Percentiles rank a stretch among this genome's conserved stretches.
Conservation (phyloP, 805 yeast genomes). For the Debaryomyces hansenii region DNA sequence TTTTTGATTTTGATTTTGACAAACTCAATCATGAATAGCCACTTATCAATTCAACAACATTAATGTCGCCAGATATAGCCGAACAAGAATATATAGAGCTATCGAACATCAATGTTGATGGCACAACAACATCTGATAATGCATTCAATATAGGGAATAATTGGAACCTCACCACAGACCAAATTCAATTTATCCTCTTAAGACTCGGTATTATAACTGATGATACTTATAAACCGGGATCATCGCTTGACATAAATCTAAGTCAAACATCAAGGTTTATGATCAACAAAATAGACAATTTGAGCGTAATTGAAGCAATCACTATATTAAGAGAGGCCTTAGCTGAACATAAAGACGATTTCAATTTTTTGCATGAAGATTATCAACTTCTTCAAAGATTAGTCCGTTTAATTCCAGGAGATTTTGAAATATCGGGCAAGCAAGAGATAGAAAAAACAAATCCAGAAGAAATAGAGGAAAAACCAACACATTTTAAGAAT, state of each 20-base stretch:
- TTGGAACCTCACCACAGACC: slow-evolving; percentile 2
- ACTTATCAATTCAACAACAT: no score
- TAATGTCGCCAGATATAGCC: no score
- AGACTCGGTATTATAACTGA: slow-evolving; percentile 25
- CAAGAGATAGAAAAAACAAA: slow-evolving; percentile 1
- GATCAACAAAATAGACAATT: slow-evolving; percentile 26
- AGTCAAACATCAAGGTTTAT: slow-evolving; percentile 19
- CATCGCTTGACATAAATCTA: slow-evolving; percentile 8
- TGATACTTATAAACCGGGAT: slow-evolving; percentile 10
- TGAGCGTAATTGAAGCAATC: slow-evolving; percentile 25
- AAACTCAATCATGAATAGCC: no score
- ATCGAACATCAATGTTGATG: slow-evolving; percentile 4
- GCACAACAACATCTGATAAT: background rate
- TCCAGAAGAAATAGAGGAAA: slow-evolving; percentile 8
- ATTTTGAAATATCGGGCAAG: slow-evolving; percentile 4
- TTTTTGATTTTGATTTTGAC: no score
- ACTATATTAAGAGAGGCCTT: slow-evolving; percentile 34
- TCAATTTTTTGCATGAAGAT: slow-evolving; percentile 37
- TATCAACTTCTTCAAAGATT: slow-evolving; percentile 30
- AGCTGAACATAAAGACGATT: slow-evolving; percentile 34
- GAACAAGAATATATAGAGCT: slow-evolving; percentile 18
- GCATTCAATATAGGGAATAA: background rate
- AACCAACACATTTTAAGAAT: slow-evolving; percentile 10
- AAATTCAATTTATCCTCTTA: slow-evolving; percentile 16
- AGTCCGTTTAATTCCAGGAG: slow-evolving; percentile 18